Evolutionary conservation across 768 basidiomycete genomes (phyloP).

Genomic region (Macrolepiota dolichaula): DNA sequence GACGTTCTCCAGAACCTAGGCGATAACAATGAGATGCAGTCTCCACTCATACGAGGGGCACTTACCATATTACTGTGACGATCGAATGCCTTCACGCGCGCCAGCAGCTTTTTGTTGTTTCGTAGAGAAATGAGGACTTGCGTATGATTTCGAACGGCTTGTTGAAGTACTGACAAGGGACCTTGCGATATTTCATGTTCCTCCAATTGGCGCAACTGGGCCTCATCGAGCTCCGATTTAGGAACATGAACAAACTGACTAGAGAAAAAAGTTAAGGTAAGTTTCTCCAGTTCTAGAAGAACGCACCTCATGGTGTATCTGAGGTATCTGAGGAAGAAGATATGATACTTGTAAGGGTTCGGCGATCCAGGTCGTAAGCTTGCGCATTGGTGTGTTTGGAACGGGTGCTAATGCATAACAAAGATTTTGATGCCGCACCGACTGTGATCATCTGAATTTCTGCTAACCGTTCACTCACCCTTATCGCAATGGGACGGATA

Average conservation of each 20-base stretch:
- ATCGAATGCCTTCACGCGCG: conserved; percentile 97
- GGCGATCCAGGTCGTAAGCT: background rate
- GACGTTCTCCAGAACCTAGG: conserved; percentile 92
- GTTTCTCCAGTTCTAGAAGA: background rate
- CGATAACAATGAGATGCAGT: conserved; percentile 7
- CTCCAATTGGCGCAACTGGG: conserved; percentile 91
- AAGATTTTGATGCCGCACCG: conserved; percentile 23
- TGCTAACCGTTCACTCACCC: conserved; percentile 8
- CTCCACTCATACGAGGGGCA: conserved; percentile 10
- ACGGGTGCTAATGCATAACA: conserved; percentile 25
- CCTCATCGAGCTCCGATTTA: conserved; percentile 96
- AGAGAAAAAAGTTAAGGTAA: conserved; percentile 9
- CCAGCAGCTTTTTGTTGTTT: conserved; percentile 97
- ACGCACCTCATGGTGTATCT: conserved; percentile 33
- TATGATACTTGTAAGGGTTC: background rate
- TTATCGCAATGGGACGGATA: conserved; percentile 63
- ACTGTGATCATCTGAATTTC: background rate
- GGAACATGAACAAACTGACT: conserved; percentile 98
- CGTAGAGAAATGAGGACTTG: conserved; percentile 96
- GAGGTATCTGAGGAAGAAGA: conserved; percentile 3
- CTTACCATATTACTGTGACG: conserved; percentile 97
- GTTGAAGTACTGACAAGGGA: conserved; percentile 93
- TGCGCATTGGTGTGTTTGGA: conserved; percentile 22
- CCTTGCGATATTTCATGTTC: conserved; percentile 99
- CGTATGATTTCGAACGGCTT: conserved; percentile 95